A percentile compares a stretch with the other conserved stretches of the same genome.
Conservation (phyloP, 768 basidiomycete species). For the Phaeotremella skinneri region DNA sequence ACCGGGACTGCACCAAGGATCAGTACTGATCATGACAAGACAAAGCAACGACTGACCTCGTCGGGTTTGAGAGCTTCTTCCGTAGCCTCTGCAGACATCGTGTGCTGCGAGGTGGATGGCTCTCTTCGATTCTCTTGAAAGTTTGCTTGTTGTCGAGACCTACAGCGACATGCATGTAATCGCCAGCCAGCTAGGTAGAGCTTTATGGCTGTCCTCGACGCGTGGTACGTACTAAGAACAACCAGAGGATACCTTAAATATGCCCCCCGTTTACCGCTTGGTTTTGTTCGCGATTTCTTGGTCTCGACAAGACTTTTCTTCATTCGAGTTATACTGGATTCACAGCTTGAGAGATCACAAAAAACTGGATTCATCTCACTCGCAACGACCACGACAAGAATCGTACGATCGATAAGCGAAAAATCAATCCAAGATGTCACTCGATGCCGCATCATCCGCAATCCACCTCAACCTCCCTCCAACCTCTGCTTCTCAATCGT, state of each 20-base stretch:
- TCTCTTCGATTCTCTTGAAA: too few relatives aligned
- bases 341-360: too few relatives aligned
- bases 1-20: conserved; percentile 30
- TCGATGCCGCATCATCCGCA: conserved; percentile 41
- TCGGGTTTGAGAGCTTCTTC: background rate
- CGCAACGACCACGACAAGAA: background rate
- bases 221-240: background rate
- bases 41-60: background rate
- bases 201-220: background rate
- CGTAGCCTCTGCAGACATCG: background rate
- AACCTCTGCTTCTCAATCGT: conserved; percentile 39
- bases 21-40: background rate
- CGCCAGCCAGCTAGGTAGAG: background rate
- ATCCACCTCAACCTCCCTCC: conserved; percentile 47
- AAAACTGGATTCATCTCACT: background rate
- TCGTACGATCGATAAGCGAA: background rate
- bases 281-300: background rate
- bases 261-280: background rate
- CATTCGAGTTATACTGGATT: too few relatives aligned
- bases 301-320: background rate
- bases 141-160: background rate
- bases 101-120: background rate
- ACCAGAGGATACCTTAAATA: background rate
- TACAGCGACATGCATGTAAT: background rate
- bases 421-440: conserved; percentile 33